Evolutionary conservation across 345 rosid genomes (phyloP).

Genomic region (Jatropha curcas): DNA sequence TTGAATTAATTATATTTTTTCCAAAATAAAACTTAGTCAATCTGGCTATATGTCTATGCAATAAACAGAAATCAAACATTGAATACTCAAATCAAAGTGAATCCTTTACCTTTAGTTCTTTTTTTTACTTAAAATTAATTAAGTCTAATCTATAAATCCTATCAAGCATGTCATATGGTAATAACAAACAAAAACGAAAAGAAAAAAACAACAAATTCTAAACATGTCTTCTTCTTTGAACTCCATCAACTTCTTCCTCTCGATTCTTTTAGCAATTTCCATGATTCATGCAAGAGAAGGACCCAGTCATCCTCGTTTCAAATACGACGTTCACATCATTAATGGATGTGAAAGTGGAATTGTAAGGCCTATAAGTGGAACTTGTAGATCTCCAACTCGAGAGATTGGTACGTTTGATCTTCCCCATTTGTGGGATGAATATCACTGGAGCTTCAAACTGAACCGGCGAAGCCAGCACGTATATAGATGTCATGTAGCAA

Average conservation of each 20-base stretch:
- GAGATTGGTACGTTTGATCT: not conserved
- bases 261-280: not conserved
- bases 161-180: too few relatives aligned
- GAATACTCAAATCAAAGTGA: too few relatives aligned
- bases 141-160: too few relatives aligned
- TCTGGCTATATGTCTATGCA: too few relatives aligned
- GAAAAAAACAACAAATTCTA: not conserved
- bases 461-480: too few relatives aligned
- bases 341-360: slow-evolving; percentile 2
- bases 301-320: not conserved
- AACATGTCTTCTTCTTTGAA: not conserved
- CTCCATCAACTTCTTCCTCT: not conserved
- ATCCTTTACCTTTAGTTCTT: too few relatives aligned
- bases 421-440: not conserved
- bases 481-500: not conserved
- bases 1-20: too few relatives aligned
- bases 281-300: not conserved
- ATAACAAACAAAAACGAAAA: too few relatives aligned
- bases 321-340: not conserved
- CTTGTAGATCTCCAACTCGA: not conserved
- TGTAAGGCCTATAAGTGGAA: not conserved
- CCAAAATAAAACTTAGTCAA: too few relatives aligned
- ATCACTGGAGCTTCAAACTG: not conserved
- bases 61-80: too few relatives aligned
- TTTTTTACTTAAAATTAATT: too few relatives aligned